Conservation (phyloP, 495 filamentous ascomycete species). For the Paragyromitra xinjiangensis region DNA sequence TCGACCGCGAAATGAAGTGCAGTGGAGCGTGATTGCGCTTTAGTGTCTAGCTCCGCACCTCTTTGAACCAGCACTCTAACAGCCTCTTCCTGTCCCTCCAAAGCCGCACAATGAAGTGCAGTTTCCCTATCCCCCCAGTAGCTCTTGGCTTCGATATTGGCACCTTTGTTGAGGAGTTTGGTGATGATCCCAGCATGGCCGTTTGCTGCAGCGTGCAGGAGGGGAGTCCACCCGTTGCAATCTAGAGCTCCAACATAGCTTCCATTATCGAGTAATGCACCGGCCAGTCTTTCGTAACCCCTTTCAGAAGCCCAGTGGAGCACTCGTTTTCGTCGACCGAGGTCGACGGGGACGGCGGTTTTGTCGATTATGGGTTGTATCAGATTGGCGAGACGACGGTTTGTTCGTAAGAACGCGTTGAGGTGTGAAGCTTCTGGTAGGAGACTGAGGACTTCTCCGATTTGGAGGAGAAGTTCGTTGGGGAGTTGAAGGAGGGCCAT, state of each 20-base stretch:
- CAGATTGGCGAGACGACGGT: conserved; percentile 32
- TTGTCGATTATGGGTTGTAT: conserved; percentile 40
- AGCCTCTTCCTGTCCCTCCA: conserved; percentile 41
- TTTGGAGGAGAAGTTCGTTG: conserved; percentile 44
- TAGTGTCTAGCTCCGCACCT: conserved; percentile 32
- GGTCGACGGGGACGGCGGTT: conserved; percentile 39
- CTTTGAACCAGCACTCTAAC: conserved; percentile 33
- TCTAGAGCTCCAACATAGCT: conserved; percentile 48
- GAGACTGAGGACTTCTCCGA: conserved; percentile 35
- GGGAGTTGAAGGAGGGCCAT: conserved; percentile 45
- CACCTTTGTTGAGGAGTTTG: conserved; percentile 37
- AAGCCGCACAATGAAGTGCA: conserved; percentile 41
- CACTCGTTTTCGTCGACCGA: conserved; percentile 44
- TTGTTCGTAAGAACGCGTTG: conserved; percentile 39
- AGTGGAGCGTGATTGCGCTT: conserved; percentile 35
- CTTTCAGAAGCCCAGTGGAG: conserved; percentile 46
- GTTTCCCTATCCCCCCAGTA: conserved; percentile 49
- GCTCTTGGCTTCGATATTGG: conserved; percentile 48
- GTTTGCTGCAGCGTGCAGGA: conserved; percentile 44
- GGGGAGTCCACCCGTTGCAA: conserved; percentile 48
- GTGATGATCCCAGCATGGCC: conserved; percentile 37
- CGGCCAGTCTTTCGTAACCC: conserved; percentile 40
- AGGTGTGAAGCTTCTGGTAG: conserved; percentile 33
- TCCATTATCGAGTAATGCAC: conserved; percentile 43
- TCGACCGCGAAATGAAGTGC: conserved; percentile 46